Base-by-base conservation (phyloP, 2,329 filamentous ascomycete species). In the Paracorniculantispora psalliotae region DNA sequence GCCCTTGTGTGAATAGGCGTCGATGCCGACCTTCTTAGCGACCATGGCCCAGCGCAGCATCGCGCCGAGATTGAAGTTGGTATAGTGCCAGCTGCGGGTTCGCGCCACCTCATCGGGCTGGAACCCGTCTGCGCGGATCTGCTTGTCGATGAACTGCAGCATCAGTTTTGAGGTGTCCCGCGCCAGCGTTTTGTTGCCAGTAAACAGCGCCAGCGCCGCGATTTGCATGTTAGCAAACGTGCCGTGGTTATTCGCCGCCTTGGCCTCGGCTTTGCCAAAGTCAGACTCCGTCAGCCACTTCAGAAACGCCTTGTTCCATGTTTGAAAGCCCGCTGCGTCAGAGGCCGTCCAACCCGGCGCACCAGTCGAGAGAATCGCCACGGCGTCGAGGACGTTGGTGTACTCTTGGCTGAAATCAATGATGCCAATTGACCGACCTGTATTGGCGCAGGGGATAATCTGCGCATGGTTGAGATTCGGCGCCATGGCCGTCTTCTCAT, bases 11-110 rank as follows among this genome's bases (percentile, higher is more conserved):
- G 35, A 43, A 61, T 64, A 68, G 23, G 67, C 41, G 44, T 68
- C 62, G 23, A 67, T 50, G 37, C 62, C 65, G 25, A 67, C 51
- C 49, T 67, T 65, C 12, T 61, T 47, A 1, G 59, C 65, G 19
- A 68, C 61, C 28, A 61, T 53, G 10, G 59, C 62, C 49, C 37
- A 63, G 51, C 61, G 46, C 57, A 66, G 56, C 59, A 61, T 47
- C 55, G 63, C 39, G 47, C 60, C 61, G 13, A 69, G 59, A 43
- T 66, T 64, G 39, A 69, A 69, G 13, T 65, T 68, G 25, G 65
- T 63, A 61, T 68, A 69, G 61, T 69, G 67, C 57, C 64, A 69
- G 57, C 65, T 66, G 47, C 66, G 62, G 17, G 67, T 69, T 44
- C 67, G 65, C 10, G 49, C 52, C 25, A 68, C 65, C 58, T 69